Evolutionary conservation across 495 filamentous ascomycete species (phyloP), one percentile per base, ranked within the genome.

Genomic region (Trichocladium uniseriatum): DNA sequence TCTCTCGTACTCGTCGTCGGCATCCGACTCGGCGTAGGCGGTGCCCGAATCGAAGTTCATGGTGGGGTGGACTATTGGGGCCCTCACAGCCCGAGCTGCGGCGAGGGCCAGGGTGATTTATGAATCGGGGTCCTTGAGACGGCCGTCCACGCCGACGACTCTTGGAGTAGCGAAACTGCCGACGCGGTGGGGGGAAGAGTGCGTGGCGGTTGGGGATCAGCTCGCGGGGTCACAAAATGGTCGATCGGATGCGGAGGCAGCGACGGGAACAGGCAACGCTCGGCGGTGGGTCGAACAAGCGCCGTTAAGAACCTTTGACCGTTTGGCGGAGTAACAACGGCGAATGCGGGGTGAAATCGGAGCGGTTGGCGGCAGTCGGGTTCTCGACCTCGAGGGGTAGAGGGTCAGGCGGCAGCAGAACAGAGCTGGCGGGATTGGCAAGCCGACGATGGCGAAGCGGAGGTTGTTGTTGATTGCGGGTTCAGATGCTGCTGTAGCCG

Each of bases 1-100:
- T 54, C 87, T 77, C 70, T 94, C 89, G 64, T 91, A 94, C 75
- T 95, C 89, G 65, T 94, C 89, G 65, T 95, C 89, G 61, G 88
- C 89, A 62, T 95, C 89, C 45, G 84, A 88, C 64, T 95, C 89
- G 59, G 85, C 83, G 63, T 94, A 79, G 9, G 74, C 76, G 52
- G 76, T 79, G 47, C 76, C 76, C 44, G 69, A 69, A 54, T 77
- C 73, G 63, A 79, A 79, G 49, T 73, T 76, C 75, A 79, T 79
- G 58, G 60, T 48, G 57, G 54, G 34, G 48, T 57, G 14, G 32
- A 28, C 16, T 15, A 20, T 19, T 11, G 48, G 54, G 24, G 65
- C 66, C 45, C 54, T 59, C 53, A 48, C 54, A 45, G 56, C 53
- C 56, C 37, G 49, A 40, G 49, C 47, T 55, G 55, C 51, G 47